Evolutionary conservation across 2,329 filamentous ascomycete species (phyloP).

Genomic region (Fusarium nisikadoi): DNA sequence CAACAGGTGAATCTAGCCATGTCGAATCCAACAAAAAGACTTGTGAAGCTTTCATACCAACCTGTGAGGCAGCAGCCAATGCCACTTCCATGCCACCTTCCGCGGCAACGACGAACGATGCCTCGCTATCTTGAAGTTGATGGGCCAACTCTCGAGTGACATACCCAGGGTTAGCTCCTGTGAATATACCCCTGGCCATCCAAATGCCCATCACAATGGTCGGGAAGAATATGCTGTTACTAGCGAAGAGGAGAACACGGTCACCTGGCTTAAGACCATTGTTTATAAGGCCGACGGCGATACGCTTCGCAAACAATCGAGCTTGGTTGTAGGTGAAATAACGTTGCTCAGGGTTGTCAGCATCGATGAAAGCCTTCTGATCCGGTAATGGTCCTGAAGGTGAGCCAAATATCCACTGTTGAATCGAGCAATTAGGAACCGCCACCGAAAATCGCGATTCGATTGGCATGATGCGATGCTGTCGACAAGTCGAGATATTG

Average conservation of each 20-base stretch:
- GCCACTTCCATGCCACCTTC: constrained; percentile 69
- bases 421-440: constrained; percentile 62
- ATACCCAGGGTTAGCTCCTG: constrained; percentile 76
- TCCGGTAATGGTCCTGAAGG: constrained; percentile 56
- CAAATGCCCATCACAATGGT: constrained; percentile 76
- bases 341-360: constrained; percentile 72
- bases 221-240: constrained; percentile 79
- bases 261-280: constrained; percentile 74
- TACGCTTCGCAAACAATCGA: constrained; percentile 76
- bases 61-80: constrained; percentile 70
- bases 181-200: constrained; percentile 83
- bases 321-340: constrained; percentile 72
- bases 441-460: constrained; percentile 57
- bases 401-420: constrained; percentile 66
- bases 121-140: constrained; percentile 77
- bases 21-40: constrained; percentile 74
- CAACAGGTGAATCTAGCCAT: constrained; percentile 55
- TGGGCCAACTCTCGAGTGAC: constrained; percentile 78
- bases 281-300: constrained; percentile 74
- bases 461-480: constrained; percentile 55
- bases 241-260: constrained; percentile 77
- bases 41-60: constrained; percentile 62
- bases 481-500: neutral
- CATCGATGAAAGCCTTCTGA: constrained; percentile 68
- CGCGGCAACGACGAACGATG: constrained; percentile 73